A percentile compares a stretch with the other conserved stretches of the same genome.
Conservation (phyloP, 352 stramenopile species). For the Phytophthora sojae region DNA sequence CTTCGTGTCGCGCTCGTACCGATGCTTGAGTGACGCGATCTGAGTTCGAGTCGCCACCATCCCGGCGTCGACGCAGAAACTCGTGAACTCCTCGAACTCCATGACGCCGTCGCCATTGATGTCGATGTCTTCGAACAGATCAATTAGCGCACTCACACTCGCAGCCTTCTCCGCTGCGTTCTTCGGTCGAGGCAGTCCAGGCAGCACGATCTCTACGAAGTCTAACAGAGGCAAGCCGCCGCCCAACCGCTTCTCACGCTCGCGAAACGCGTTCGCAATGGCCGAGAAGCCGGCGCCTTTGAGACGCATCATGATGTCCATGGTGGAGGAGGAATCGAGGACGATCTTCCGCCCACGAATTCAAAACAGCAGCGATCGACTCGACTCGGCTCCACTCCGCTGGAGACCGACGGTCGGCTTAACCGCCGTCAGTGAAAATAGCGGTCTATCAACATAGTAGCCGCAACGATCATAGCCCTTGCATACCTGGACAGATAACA, state of each 20-base stretch:
- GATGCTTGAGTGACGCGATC: slow-evolving; percentile 64
- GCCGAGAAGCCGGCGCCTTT: slow-evolving; percentile 76
- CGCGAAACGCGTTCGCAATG: slow-evolving; percentile 83
- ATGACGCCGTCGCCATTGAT: slow-evolving; percentile 88
- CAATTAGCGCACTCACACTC: slow-evolving; percentile 68
- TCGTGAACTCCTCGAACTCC: slow-evolving; percentile 90
- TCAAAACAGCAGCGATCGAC: not conserved
- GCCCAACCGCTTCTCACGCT: slow-evolving; percentile 66
- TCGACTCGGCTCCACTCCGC: not conserved
- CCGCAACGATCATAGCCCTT: no score
- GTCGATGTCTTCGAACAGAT: slow-evolving; percentile 89
- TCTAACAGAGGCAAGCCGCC: slow-evolving; percentile 69
- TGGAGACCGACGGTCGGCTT: slow-evolving; percentile 2
- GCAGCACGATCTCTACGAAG: slow-evolving; percentile 85
- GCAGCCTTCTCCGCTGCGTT: slow-evolving; percentile 55
- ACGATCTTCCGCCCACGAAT: not conserved
- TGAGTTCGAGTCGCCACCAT: slow-evolving; percentile 76
- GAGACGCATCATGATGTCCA: slow-evolving; percentile 88
- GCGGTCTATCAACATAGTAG: not conserved
- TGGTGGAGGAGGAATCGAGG: slow-evolving; percentile 22
- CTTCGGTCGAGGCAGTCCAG: slow-evolving; percentile 54
- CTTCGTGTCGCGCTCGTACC: slow-evolving; percentile 67
- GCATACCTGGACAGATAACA: not conserved
- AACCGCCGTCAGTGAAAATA: slow-evolving; percentile 18
- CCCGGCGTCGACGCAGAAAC: slow-evolving; percentile 86